Base-by-base conservation (phyloP, 2,329 filamentous ascomycete genomes). In the Pyrenochaeta sp. region DNA sequence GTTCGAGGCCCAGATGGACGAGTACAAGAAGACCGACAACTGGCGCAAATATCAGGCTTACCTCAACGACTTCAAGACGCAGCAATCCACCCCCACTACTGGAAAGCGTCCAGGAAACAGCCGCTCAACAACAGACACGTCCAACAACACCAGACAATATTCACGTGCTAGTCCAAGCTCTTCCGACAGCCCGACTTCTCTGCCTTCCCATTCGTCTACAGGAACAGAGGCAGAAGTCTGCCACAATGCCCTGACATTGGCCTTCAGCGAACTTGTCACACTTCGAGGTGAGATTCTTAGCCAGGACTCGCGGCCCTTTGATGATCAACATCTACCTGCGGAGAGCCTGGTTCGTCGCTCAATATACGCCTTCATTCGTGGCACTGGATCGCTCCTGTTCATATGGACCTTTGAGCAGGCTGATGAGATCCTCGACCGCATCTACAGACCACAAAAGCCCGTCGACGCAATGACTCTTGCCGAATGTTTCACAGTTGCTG, bases 1-100 rank as follows among this genome's bases (percentile, higher is more conserved):
- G 50, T 77, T 71, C 17, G 73, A 76, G 47, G 61, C 64, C 4
- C 69, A 72, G 31, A 75, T 77, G 72, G 75, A 77, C 45, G 67
- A 73, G 42, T 77, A 77, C 57, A 75, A 74, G 49, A 73, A 69
- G 31, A 77, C 73, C 0, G 71, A 75, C 14, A 67, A 58, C 27
- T 76, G 72, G 67, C 69, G 68, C 39, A 71, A 67, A 43, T 73
- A 77, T 32, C 74, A 76, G 41, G 47, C 47, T 17, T 77, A 77
- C 35, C 56, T 77, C 43, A 65, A 63, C 20, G 66, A 71, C 15
- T 77, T 77, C 63, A 74, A 61, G 35, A 45, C 61, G 10, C 66
- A 73, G 18, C 72, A 75, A 41, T 45, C 60, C 2, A 60, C 59
- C 41, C 36, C 56, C 9, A 30, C 52, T 2, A 51, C 55, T 21